phyloP scores from a whole-genome alignment of 2,329 filamentous ascomycete genomes.

The Fusarium verrucosum region DNA sequence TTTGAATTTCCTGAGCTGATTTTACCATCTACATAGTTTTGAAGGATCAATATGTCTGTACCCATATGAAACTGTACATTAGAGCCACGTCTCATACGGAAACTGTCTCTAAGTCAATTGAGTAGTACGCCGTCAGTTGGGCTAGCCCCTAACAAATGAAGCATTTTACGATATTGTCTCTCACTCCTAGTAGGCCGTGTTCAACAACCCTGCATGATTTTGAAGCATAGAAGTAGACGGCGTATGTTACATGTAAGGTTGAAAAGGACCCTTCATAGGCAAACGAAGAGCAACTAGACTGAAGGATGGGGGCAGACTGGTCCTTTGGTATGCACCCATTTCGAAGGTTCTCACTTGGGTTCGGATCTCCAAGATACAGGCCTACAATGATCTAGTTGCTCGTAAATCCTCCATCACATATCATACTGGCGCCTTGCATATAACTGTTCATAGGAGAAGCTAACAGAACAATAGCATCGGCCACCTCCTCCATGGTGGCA shows the following conservation, averaged over 20 bases:
- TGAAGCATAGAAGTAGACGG: no score
- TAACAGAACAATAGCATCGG: conserved; percentile 61
- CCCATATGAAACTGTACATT: background rate
- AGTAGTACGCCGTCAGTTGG: background rate
- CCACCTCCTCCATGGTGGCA: conserved; percentile 61
- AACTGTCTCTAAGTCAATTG: background rate
- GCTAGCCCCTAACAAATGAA: background rate
- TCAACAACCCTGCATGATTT: no score
- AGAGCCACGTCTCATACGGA: background rate
- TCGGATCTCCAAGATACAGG: no score
- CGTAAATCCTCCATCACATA: conserved; percentile 59
- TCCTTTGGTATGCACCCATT: background rate
- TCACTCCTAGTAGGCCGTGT: no score
- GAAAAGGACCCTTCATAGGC: no score
- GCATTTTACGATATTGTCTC: background rate
- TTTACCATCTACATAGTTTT: background rate
- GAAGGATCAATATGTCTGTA: background rate
- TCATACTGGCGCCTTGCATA: conserved; percentile 58
- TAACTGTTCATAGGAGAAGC: conserved; percentile 63
- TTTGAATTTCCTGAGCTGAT: background rate
- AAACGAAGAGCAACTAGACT: no score
- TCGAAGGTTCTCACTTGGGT: background rate
- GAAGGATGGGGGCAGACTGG: background rate
- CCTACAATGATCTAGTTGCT: conserved; percentile 29
- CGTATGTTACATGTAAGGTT: no score